Percentiles rank a stretch among this genome's conserved stretches.
Conservation (phyloP, 257 asterid genomes). For the Nicotiana paniculata region DNA sequence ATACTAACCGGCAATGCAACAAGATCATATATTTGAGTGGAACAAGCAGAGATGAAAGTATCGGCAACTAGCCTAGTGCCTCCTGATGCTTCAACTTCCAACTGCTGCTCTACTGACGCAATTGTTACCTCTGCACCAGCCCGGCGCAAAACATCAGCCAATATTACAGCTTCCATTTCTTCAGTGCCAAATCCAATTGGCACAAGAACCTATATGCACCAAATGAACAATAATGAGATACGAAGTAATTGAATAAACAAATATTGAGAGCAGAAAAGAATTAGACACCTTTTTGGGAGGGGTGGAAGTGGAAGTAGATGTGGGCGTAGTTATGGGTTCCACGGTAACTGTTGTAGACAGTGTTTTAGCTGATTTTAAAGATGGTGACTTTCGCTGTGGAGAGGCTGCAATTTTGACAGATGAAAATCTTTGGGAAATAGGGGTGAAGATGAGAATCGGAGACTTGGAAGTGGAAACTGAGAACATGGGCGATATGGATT, state of each 20-base stretch:
- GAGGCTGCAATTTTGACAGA: conserved; percentile 4
- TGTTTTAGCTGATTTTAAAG: conserved; percentile 40
- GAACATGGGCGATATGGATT: neutral
- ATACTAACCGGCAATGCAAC: conserved; percentile 68
- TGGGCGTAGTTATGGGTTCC: conserved; percentile 7
- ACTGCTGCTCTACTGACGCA: conserved; percentile 85
- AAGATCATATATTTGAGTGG: conserved; percentile 55
- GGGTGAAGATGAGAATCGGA: neutral
- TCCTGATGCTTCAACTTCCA: conserved; percentile 76
- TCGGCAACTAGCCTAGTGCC: conserved; percentile 86
- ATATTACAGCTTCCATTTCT: conserved; percentile 92
- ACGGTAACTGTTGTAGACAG: conserved; percentile 25
- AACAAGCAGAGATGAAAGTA: conserved; percentile 55
- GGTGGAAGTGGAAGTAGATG: conserved; percentile 7
- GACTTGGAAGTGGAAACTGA: conserved; percentile 1
- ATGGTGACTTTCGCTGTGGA: conserved; percentile 26
- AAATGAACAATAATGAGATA: neutral
- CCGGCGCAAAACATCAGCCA: conserved; percentile 69
- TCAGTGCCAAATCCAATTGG: conserved; percentile 92
- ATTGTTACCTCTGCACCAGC: conserved; percentile 86
- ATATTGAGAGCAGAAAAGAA: neutral
- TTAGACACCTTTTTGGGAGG: conserved; percentile 50
- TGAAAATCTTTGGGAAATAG: conserved; percentile 1
- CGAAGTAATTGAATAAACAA: neutral
- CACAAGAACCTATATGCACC: conserved; percentile 57